These are phyloP conservation scores for Fusarium cicatricum DNA, from an alignment of 2,329 filamentous ascomycete species.

Conservation along the genomic window DNA sequence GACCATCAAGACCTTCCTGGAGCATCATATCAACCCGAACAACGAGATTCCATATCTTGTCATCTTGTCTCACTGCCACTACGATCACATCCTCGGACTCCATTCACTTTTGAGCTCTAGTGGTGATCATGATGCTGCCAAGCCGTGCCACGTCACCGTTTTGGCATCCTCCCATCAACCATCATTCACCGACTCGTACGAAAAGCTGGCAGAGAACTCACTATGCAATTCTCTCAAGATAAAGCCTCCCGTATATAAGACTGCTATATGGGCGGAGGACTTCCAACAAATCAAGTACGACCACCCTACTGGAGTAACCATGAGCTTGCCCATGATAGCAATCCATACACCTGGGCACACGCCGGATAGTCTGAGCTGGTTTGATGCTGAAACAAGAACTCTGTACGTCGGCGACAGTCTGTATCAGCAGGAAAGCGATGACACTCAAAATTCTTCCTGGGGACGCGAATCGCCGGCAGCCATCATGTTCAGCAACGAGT, in stretches of 20 bases:
- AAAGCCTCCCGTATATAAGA: neutral
- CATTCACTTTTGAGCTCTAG: neutral
- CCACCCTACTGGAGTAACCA: neutral
- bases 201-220: neutral
- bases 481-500: constrained; percentile 2
- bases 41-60: neutral
- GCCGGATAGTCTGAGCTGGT: constrained; percentile 1
- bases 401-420: constrained; percentile 2
- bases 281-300: neutral
- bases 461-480: neutral
- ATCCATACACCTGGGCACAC: constrained; percentile 3
- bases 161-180: neutral
- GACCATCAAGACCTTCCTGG: constrained; percentile 1
- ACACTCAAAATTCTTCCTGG: neutral
- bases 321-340: neutral
- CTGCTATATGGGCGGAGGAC: neutral
- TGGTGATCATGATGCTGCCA: no score
- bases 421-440: neutral
- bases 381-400: neutral
- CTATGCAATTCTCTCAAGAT: neutral
- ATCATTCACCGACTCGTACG: neutral
- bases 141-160: neutral
- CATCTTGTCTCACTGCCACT: constrained; percentile 4
- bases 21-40: neutral
- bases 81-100: constrained; percentile 1